A percentile compares a stretch with the other conserved stretches of the same genome.
These are phyloP conservation scores for Cyberlindnera sargentensis DNA, from an alignment of 805 yeast genomes.

Conservation along the genomic window DNA sequence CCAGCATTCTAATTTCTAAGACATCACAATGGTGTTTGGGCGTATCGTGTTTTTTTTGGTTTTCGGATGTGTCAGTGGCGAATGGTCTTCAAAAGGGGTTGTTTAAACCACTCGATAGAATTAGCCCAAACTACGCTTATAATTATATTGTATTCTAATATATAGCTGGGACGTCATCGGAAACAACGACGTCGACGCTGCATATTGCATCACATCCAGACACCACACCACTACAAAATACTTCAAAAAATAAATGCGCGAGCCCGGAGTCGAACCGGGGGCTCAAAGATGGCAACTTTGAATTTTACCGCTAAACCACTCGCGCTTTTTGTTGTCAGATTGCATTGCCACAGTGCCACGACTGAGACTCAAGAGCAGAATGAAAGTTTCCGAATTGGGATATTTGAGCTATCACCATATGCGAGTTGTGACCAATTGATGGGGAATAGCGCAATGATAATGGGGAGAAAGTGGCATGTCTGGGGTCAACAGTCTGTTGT, in stretches of 20 bases:
- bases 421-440: neutral
- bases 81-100: too few relatives aligned
- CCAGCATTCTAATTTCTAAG: too few relatives aligned
- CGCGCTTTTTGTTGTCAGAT: slow-evolving; percentile 27
- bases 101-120: too few relatives aligned
- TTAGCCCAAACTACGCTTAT: too few relatives aligned
- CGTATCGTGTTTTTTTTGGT: too few relatives aligned
- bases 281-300: slow-evolving; percentile 52
- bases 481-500: neutral
- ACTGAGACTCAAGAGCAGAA: neutral
- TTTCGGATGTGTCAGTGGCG: too few relatives aligned
- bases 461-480: neutral
- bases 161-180: too few relatives aligned
- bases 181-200: too few relatives aligned
- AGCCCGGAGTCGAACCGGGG: slow-evolving; percentile 58
- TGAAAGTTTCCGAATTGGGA: neutral
- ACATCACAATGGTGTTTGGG: too few relatives aligned
- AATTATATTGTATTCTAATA: too few relatives aligned
- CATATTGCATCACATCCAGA: too few relatives aligned
- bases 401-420: neutral
- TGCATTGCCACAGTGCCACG: neutral
- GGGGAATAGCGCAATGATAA: neutral
- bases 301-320: slow-evolving; percentile 53
- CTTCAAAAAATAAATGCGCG: slow-evolving; percentile 33
- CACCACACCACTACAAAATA: too few relatives aligned